Conservation (phyloP, 1,284 basidiomycete genomes). For the Sporisorium iseilematis-ciliati region DNA sequence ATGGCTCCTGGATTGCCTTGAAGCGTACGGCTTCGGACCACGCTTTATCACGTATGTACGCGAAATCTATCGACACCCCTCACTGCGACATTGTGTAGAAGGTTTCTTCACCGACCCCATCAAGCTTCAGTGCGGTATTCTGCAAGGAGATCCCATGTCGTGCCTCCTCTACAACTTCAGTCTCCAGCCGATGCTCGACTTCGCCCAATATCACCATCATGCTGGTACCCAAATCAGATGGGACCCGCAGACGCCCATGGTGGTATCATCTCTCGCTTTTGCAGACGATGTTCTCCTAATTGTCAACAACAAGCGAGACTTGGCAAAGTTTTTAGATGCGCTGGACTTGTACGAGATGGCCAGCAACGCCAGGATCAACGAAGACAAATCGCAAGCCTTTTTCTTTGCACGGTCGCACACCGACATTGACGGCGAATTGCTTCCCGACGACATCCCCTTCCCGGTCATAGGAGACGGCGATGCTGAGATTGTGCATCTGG, state of each 20-base stretch:
- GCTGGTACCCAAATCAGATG: background rate
- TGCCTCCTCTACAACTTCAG: background rate
- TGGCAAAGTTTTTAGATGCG: background rate
- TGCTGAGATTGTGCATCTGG: background rate
- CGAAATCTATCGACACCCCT: background rate
- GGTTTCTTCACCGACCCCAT: background rate
- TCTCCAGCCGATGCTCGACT: conserved; percentile 1
- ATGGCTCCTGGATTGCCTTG: background rate
- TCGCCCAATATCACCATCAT: background rate
- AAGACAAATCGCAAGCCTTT: background rate
- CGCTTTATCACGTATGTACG: background rate
- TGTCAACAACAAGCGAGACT: background rate
- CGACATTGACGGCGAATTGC: background rate
- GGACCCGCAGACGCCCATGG: background rate
- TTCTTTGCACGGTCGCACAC: background rate
- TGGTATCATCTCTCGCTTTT: background rate
- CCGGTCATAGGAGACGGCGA: background rate
- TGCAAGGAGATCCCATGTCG: background rate
- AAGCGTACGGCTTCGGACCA: background rate
- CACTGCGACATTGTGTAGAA: background rate
- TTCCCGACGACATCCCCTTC: background rate
- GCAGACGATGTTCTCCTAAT: background rate
- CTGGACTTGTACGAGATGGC: background rate
- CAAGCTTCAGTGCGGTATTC: background rate
- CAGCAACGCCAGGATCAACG: background rate